Evolutionary conservation across 345 rosid genomes (phyloP), one percentile per base, ranked within the genome.

Genomic region (Carallia pectinifolia): DNA sequence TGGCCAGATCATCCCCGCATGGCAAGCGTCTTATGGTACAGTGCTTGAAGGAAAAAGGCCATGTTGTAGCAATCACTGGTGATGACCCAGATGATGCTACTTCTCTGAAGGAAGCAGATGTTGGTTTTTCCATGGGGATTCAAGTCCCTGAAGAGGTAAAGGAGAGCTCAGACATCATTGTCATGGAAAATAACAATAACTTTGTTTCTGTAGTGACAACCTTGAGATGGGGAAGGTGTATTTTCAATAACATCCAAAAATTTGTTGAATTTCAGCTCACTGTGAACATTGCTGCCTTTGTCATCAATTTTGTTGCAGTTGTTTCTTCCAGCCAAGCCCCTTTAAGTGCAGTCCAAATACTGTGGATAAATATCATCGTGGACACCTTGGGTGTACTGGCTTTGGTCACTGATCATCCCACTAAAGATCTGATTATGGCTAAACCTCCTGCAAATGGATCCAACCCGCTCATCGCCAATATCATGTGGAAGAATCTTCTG

Each of bases 311-410:
- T 62, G 66, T 85, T 12, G 89, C 88, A 33, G 93, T 87, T 56
- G 74, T 85, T 58, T 86, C 89, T 77, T 75, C 88, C 80, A 96
- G 97, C 67, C 74, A 91, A 68, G 87, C 91, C 53, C 97, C 98
- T 36, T 89, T 93, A 62, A 90, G 91, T 12, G 98, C 98, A 2
- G 94, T 93, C 62, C 98, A 93, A 75, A 74, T 93, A 63, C 90
- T 89, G 58, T 93, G 97, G 98, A 97, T 93, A 37, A 91, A 91
- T 82, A 81, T 93, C 88, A 89, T 91, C 56, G 89, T 89, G 94
- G 96, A 93, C 78, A 91, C 94, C n/a, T 86, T 93, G 59, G 97
- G 97, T 34, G 98, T 96, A 23, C 74, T 89, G 66, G 98, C 96
- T 39, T 71, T 93, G 66, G 98, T 96, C 18, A 93, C 96, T 0